Evolutionary conservation across 164 flowering plant species (phyloP), one percentile per base, ranked within the genome.

Genomic region (Liquidambar formosana): DNA sequence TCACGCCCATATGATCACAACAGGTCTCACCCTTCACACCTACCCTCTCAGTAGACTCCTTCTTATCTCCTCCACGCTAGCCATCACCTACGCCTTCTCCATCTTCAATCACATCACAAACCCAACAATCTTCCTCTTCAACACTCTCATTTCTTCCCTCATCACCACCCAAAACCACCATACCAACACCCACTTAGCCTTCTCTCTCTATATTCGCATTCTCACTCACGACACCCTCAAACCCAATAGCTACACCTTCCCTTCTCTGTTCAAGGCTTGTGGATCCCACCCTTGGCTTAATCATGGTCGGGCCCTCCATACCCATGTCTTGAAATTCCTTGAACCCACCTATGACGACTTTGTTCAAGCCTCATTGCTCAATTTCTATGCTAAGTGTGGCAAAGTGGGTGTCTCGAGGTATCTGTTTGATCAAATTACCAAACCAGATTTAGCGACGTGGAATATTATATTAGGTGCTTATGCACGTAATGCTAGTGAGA

Each of bases 221-320:
- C 72, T 84, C 10, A 2, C 47, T 33, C 41, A 67, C 44, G 59
- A 71, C 4, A 27, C 64, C 1, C 51, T 79, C 48, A 53, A 21
- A 53, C 92, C 92, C 66, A 86, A 86, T 49, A 43, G 64, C 48
- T 84, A 73, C 75, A 88, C 92, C 0, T 86, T 77, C 78, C 92
- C 93, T 5, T 88, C 89, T 73, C 84, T 86, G 51, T 75, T 86
- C 54, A 88, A 85, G 76, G 88, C 87, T 43, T 83, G 83, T 75
- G 83, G 78, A 28, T 72, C 68, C 8, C 76, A 68, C 48, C 77
- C 60, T 19, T 82, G 83, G 88, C 54, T 78, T 26, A 23, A 51
- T 51, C 76, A 76, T 68, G 92, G 88, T 23, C 66, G 70, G 53
- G 76, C 79, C 63, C 77, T 88, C 41, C 92, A 88, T 51, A 66